A percentile compares a stretch with the other conserved stretches of the same genome.
These are phyloP conservation scores for Ensete ventricosum DNA, from an alignment of 176 grass and related monocot genomes.

Conservation along the genomic window DNA sequence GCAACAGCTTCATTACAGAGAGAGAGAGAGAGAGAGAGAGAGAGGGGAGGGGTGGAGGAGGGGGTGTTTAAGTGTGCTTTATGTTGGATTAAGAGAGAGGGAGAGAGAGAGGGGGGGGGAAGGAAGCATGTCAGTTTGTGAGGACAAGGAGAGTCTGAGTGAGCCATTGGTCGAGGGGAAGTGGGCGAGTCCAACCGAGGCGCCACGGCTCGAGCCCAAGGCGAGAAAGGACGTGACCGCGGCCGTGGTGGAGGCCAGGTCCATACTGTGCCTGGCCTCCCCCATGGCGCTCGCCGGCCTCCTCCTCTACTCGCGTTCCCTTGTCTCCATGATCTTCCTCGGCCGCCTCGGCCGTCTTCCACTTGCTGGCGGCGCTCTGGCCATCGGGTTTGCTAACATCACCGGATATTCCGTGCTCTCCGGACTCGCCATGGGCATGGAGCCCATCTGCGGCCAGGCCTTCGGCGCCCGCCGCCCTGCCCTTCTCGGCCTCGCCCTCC, in stretches of 20 bases:
- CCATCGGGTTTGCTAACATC: conserved; percentile 83
- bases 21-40: no score
- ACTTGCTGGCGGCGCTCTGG: conserved; percentile 63
- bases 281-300: conserved; percentile 57
- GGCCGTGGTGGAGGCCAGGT: not conserved
- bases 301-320: conserved; percentile 61
- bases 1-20: no score
- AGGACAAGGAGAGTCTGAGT: not conserved
- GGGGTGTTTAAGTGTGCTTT: not conserved
- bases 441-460: conserved; percentile 68
- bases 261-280: conserved; percentile 20
- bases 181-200: not conserved
- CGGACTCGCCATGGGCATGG: conserved; percentile 72
- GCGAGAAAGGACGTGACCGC: not conserved
- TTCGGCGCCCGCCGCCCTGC: conserved; percentile 51
- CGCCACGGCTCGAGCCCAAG: not conserved
- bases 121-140: not conserved
- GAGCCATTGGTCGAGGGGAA: not conserved
- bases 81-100: not conserved
- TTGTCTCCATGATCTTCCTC: conserved; percentile 76
- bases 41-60: no score
- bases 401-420: conserved; percentile 85
- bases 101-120: not conserved
- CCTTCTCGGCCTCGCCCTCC: conserved; percentile 48
- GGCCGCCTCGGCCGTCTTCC: conserved; percentile 50